A percentile compares a stretch with the other conserved stretches of the same genome.
These are phyloP conservation scores for Pichia norvegensis DNA, from an alignment of 1,139 yeast species.

Conservation along the genomic window DNA sequence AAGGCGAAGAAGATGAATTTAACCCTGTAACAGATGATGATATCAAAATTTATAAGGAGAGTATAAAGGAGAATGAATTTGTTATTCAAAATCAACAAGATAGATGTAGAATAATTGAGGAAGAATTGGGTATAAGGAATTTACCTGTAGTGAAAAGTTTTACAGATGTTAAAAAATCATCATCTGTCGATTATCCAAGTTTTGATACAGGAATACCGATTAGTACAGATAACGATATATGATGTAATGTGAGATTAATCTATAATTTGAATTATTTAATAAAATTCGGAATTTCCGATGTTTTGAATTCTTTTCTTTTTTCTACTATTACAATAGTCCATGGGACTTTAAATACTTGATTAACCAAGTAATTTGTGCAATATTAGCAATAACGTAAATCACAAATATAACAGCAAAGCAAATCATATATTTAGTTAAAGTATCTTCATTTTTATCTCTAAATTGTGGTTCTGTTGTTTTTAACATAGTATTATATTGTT, in stretches of 20 bases:
- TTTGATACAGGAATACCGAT: neutral
- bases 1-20: slow-evolving; percentile 16
- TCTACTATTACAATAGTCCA: neutral
- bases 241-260: neutral
- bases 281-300: neutral
- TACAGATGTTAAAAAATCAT: neutral
- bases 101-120: slow-evolving; percentile 28
- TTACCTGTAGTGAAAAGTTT: slow-evolving; percentile 1
- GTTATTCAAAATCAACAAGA: slow-evolving; percentile 30
- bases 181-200: neutral
- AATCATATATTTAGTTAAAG: slow-evolving; percentile 16
- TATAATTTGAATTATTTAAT: too few relatives aligned
- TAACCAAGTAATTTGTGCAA: slow-evolving; percentile 22
- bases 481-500: slow-evolving; percentile 15
- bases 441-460: slow-evolving; percentile 24
- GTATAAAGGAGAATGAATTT: slow-evolving; percentile 15
- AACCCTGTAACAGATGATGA: slow-evolving; percentile 12
- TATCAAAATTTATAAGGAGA: slow-evolving; percentile 13
- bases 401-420: slow-evolving; percentile 11
- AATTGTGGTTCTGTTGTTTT: slow-evolving; percentile 18
- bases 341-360: slow-evolving; percentile 11
- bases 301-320: neutral
- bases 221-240: slow-evolving; percentile 19
- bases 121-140: slow-evolving; percentile 24
- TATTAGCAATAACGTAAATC: slow-evolving; percentile 15